These are phyloP conservation scores for Alternaria alternata DNA, from an alignment of 2,329 filamentous ascomycete species.

Conservation along the genomic window DNA sequence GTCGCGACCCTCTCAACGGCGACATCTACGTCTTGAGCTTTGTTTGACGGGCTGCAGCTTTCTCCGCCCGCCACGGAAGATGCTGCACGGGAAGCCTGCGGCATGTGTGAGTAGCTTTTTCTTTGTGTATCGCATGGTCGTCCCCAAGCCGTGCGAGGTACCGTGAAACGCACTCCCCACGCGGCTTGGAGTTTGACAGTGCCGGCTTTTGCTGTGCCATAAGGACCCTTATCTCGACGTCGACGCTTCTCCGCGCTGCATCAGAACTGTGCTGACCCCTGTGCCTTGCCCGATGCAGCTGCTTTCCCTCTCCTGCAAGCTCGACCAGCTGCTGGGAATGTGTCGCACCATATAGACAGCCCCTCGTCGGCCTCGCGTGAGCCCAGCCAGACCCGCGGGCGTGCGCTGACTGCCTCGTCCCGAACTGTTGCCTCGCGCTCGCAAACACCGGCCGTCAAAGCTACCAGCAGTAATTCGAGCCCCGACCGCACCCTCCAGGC, in stretches of 20 bases:
- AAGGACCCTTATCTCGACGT: constrained; percentile 33
- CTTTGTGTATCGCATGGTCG: constrained; percentile 9
- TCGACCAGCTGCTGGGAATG: constrained; percentile 48
- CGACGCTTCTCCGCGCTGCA: constrained; percentile 23
- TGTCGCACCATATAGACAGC: constrained; percentile 49
- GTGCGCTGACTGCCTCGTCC: constrained; percentile 55
- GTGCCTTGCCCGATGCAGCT: constrained; percentile 40
- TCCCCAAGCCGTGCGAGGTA: constrained; percentile 26
- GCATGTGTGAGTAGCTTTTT: constrained; percentile 48
- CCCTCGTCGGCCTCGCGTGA: constrained; percentile 50
- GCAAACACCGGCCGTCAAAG: constrained; percentile 51
- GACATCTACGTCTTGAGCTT: constrained; percentile 24
- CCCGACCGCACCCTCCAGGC: constrained; percentile 45
- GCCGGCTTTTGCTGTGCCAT: constrained; percentile 26
- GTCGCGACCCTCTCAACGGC: constrained; percentile 14
- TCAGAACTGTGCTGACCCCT: constrained; percentile 41
- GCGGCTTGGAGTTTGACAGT: constrained; percentile 23
- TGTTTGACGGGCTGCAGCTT: constrained; percentile 24
- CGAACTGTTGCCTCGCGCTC: constrained; percentile 55
- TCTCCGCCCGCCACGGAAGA: constrained; percentile 40
- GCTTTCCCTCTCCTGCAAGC: constrained; percentile 51
- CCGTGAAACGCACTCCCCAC: constrained; percentile 28
- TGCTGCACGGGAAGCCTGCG: constrained; percentile 42
- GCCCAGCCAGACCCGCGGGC: constrained; percentile 55
- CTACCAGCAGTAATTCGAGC: constrained; percentile 47